Percentiles rank a stretch among this genome's conserved stretches.
phyloP scores from a whole-genome alignment of 179 eudicot species.

The Actinidia arguta region DNA sequence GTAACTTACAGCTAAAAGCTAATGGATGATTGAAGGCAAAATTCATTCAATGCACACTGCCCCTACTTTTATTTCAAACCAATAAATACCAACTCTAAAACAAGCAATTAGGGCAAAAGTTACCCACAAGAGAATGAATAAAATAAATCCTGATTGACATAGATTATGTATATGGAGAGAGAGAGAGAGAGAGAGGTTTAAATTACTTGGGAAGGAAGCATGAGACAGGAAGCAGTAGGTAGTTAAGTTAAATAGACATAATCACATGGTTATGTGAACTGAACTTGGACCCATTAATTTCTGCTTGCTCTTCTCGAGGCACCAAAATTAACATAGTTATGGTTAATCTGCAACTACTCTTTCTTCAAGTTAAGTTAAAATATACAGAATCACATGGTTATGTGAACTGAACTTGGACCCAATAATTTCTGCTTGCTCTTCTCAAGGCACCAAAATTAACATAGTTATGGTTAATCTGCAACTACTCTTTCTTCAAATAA shows the following conservation, averaged over 20 bases:
- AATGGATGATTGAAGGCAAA: slow-evolving; percentile 1
- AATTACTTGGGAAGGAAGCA: neutral
- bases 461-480: slow-evolving; percentile 15
- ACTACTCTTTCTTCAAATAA: slow-evolving; percentile 24
- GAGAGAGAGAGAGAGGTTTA: neutral
- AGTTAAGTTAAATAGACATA: neutral
- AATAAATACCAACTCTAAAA: slow-evolving; percentile 12
- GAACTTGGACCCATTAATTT: slow-evolving; percentile 18
- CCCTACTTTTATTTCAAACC: slow-evolving; percentile 21
- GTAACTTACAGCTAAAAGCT: neutral
- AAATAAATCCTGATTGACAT: neutral
- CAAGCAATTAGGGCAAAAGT: slow-evolving; percentile 10
- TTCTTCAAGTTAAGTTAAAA: slow-evolving; percentile 12
- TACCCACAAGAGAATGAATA: neutral
- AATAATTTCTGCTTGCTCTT: neutral
- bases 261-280: slow-evolving; percentile 18
- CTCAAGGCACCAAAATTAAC: slow-evolving; percentile 13
- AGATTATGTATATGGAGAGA: neutral
- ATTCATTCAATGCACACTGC: slow-evolving; percentile 14
- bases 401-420: slow-evolving; percentile 27
- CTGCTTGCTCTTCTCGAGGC: slow-evolving; percentile 13
- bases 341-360: slow-evolving; percentile 21
- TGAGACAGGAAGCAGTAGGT: too few relatives aligned
- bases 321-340: slow-evolving; percentile 1
- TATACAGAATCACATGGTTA: neutral